Conservation (phyloP, 352 stramenopile genomes). For the Thraustotheca clavata region DNA sequence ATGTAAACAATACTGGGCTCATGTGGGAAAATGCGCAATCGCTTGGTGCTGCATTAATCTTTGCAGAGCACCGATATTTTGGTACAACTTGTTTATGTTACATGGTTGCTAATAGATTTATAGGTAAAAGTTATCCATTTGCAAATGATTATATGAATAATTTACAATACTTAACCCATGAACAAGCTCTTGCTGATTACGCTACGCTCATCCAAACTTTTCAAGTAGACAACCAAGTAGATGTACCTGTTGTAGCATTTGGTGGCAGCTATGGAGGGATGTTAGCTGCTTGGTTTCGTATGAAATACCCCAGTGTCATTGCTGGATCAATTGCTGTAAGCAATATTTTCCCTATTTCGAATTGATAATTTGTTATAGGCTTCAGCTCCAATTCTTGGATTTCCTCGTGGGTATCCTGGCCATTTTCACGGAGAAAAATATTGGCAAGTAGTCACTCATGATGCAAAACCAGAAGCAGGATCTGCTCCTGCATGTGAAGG, state of each 20-base stretch:
- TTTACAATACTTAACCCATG: constrained; percentile 79
- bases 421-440: constrained; percentile 64
- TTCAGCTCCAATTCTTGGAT: constrained; percentile 90
- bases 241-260: constrained; percentile 86
- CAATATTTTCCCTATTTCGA: neutral
- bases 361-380: constrained; percentile 24
- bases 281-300: constrained; percentile 91
- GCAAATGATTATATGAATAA: constrained; percentile 50
- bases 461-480: constrained; percentile 59
- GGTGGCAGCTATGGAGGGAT: constrained; percentile 95
- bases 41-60: constrained; percentile 89
- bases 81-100: constrained; percentile 22
- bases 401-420: constrained; percentile 48
- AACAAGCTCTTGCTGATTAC: constrained; percentile 94
- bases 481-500: constrained; percentile 65
- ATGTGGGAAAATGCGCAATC: constrained; percentile 91
- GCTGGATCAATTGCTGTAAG: constrained; percentile 82
- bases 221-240: constrained; percentile 40
- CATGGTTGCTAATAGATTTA: neutral
- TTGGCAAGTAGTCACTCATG: constrained; percentile 72
- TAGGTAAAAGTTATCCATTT: constrained; percentile 79
- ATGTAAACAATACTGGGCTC: constrained; percentile 93
- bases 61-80: constrained; percentile 96
- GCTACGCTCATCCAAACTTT: constrained; percentile 77
- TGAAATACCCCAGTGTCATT: constrained; percentile 92